Evolutionary conservation across 2,329 filamentous ascomycete genomes (phyloP).

Genomic region (Curvularia sp.): DNA sequence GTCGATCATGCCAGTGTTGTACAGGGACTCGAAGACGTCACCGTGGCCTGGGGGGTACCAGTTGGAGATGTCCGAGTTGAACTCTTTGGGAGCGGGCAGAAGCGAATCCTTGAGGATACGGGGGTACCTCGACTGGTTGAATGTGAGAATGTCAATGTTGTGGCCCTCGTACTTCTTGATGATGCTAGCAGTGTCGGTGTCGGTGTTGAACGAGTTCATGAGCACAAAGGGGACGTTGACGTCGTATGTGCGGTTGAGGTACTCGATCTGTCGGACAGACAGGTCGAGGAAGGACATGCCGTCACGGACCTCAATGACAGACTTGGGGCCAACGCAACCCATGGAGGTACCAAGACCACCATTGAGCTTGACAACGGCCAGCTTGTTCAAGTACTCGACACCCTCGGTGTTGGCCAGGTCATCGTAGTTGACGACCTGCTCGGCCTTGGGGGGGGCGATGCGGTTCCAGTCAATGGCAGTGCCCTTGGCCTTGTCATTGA

Average conservation of each 20-base stretch:
- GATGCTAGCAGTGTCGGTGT: slow-evolving; percentile 96
- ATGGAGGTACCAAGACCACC: slow-evolving; percentile 99
- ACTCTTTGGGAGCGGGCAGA: slow-evolving; percentile 90
- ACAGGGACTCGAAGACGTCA: slow-evolving; percentile 99
- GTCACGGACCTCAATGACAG: slow-evolving; percentile 98
- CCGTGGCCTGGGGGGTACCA: slow-evolving; percentile 99
- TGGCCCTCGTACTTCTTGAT: slow-evolving; percentile 99
- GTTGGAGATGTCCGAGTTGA: slow-evolving; percentile 86
- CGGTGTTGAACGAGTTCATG: slow-evolving; percentile 99
- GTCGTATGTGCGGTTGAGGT: slow-evolving; percentile 96
- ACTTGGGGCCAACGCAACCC: slow-evolving; percentile 99
- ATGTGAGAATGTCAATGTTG: slow-evolving; percentile 99
- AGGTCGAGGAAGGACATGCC: slow-evolving; percentile 99
- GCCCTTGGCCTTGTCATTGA: slow-evolving; percentile 99
- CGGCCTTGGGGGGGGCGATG: slow-evolving; percentile 89
- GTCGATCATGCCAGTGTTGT: slow-evolving; percentile 98
- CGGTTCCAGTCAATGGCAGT: slow-evolving; percentile 96
- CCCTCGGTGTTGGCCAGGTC: slow-evolving; percentile 88
- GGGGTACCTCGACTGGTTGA: slow-evolving; percentile 99
- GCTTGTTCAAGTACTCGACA: slow-evolving; percentile 93
- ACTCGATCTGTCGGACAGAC: slow-evolving; percentile 98
- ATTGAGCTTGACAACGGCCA: slow-evolving; percentile 98
- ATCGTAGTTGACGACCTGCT: slow-evolving; percentile 95
- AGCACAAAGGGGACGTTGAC: slow-evolving; percentile 98
- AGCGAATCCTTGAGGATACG: slow-evolving; percentile 98